Evolutionary conservation across 2,329 filamentous ascomycete genomes (phyloP).

Genomic region (Mycosphaerella sp.): DNA sequence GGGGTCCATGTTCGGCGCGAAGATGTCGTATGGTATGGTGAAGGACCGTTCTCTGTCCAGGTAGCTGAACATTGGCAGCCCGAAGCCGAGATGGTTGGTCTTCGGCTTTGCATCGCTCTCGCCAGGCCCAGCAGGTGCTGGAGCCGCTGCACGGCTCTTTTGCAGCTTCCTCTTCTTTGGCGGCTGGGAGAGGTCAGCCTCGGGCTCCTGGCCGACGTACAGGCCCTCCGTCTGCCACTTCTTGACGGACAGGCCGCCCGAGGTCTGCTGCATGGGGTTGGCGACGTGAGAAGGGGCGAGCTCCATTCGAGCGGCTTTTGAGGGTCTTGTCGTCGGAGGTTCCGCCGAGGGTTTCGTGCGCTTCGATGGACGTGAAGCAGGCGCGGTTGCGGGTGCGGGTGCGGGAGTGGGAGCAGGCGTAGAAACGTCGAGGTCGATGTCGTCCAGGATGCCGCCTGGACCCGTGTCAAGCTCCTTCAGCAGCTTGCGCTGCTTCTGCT

Average conservation of each 20-base stretch:
- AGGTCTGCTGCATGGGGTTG: conserved; percentile 26
- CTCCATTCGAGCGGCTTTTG: conserved; percentile 20
- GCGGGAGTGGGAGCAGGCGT: background rate
- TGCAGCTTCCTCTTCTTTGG: conserved; percentile 40
- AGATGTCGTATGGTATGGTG: conserved; percentile 83
- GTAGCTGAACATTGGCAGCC: conserved; percentile 34
- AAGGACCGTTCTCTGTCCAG: conserved; percentile 63
- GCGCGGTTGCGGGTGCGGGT: background rate
- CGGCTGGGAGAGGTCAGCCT: conserved; percentile 35
- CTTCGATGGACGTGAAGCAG: conserved; percentile 24
- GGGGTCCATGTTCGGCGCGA: conserved; percentile 58
- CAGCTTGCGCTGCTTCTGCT: conserved; percentile 21
- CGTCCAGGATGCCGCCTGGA: conserved; percentile 10
- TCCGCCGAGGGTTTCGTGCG: conserved; percentile 19
- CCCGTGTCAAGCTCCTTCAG: conserved; percentile 32
- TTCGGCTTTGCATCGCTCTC: conserved; percentile 44
- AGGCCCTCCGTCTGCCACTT: conserved; percentile 76
- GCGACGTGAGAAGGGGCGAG: conserved; percentile 21
- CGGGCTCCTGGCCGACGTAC: conserved; percentile 70
- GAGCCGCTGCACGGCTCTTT: conserved; percentile 31
- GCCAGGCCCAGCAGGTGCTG: conserved; percentile 32
- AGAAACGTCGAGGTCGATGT: background rate
- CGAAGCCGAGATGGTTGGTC: conserved; percentile 34
- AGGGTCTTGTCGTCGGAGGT: background rate
- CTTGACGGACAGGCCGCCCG: conserved; percentile 51